These are phyloP conservation scores for Penicillium glabrum DNA, from an alignment of 2,329 filamentous ascomycete genomes.

Conservation along the genomic window DNA sequence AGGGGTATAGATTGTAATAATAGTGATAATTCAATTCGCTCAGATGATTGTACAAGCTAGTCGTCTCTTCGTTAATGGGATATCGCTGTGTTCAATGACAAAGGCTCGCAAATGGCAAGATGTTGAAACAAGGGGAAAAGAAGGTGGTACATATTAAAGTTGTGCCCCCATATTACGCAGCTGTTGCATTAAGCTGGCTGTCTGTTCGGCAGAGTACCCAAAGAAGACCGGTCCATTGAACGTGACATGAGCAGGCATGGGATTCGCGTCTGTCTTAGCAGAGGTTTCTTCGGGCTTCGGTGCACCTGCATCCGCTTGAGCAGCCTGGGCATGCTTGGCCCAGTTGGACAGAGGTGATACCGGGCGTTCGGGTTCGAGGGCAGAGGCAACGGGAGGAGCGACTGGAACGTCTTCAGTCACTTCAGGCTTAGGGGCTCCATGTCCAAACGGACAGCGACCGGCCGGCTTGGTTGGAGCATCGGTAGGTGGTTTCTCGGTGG, in stretches of 20 bases:
- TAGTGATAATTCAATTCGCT: not conserved
- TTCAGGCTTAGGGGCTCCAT: slow-evolving; percentile 21
- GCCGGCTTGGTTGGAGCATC: slow-evolving; percentile 20
- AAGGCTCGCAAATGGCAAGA: not conserved
- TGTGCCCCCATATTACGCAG: slow-evolving; percentile 29
- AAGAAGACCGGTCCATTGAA: slow-evolving; percentile 95
- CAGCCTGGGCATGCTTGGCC: slow-evolving; percentile 7
- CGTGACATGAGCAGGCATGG: slow-evolving; percentile 65
- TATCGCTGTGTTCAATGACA: slow-evolving; percentile 5
- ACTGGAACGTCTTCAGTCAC: slow-evolving; percentile 3
- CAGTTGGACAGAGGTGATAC: slow-evolving; percentile 9
- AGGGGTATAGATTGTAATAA: not conserved
- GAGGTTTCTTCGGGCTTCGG: slow-evolving; percentile 8
- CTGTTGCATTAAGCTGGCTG: slow-evolving; percentile 71
- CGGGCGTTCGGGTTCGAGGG: not conserved
- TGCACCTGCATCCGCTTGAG: slow-evolving; percentile 3
- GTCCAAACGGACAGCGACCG: slow-evolving; percentile 38
- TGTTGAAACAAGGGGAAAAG: not conserved
- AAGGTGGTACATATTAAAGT: slow-evolving; percentile 2
- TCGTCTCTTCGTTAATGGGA: slow-evolving; percentile 19
- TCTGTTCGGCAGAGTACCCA: slow-evolving; percentile 82
- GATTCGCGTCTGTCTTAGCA: slow-evolving; percentile 6
- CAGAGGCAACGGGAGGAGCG: not conserved
- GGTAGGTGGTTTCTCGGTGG: slow-evolving; percentile 9
- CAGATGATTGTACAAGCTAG: not conserved